These are phyloP conservation scores for Trichophyton schoenleinii DNA, from an alignment of 2,329 filamentous ascomycete genomes.

Conservation along the genomic window DNA sequence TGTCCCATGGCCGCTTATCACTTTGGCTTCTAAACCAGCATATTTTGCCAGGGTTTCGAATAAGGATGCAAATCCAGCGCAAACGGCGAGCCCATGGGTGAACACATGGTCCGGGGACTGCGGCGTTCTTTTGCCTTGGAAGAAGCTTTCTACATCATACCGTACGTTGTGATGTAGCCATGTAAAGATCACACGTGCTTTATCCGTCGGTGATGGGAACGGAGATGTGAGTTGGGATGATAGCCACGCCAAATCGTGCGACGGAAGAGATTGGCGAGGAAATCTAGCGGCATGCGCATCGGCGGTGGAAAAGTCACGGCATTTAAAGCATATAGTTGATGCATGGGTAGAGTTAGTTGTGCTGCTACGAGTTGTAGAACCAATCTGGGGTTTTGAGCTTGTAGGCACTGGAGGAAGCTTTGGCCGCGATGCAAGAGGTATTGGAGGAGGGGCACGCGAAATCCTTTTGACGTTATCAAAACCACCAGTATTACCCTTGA, in stretches of 20 bases:
- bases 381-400: constrained; percentile 31
- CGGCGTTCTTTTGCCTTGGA: constrained; percentile 53
- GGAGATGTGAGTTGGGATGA: constrained; percentile 65
- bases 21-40: constrained; percentile 64
- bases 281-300: constrained; percentile 68
- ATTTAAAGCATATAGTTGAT: constrained; percentile 51
- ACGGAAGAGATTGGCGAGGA: constrained; percentile 59
- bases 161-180: constrained; percentile 91
- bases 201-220: constrained; percentile 74
- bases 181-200: constrained; percentile 81
- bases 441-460: constrained; percentile 2
- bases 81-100: constrained; percentile 68
- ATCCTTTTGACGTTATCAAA: background rate
- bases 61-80: constrained; percentile 76
- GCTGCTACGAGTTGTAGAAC: background rate
- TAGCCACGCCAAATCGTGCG: constrained; percentile 56
- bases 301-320: constrained; percentile 74
- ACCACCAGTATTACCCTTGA: constrained; percentile 8
- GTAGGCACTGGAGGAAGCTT: constrained; percentile 32
- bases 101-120: constrained; percentile 63
- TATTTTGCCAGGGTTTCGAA: constrained; percentile 66
- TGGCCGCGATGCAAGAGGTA: constrained; percentile 10
- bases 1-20: constrained; percentile 72
- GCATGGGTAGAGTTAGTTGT: background rate
- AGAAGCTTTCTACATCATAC: constrained; percentile 74